These are phyloP conservation scores for Rubia tinctorum DNA, from an alignment of 305 asterid genomes.

Conservation along the genomic window DNA sequence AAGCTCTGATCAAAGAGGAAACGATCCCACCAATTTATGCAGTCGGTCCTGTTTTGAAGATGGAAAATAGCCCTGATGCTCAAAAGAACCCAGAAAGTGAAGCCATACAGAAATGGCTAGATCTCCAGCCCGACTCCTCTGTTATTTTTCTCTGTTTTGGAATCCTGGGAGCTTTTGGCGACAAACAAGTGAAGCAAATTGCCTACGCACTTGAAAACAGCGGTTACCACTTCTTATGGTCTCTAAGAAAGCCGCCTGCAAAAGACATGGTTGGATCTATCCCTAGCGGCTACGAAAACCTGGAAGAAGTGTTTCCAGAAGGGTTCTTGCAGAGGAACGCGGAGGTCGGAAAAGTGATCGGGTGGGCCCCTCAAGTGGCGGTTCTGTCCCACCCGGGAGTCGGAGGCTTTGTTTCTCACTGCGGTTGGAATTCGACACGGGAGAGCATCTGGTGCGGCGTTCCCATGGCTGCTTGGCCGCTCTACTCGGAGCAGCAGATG, in stretches of 20 bases:
- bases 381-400: neutral
- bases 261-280: neutral
- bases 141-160: neutral
- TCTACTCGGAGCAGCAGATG: neutral
- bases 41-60: too few species aligned
- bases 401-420: conserved; percentile 2
- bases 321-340: neutral
- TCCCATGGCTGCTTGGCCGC: neutral
- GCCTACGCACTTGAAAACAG: neutral
- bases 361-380: neutral
- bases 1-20: too few species aligned
- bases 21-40: too few species aligned
- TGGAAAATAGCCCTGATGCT: too few species aligned
- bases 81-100: neutral
- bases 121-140: neutral
- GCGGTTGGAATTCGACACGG: neutral
- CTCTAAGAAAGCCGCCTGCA: neutral
- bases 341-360: neutral
- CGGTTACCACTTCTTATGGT: neutral
- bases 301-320: neutral
- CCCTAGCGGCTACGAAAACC: neutral
- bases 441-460: conserved; percentile 3
- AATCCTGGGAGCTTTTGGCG: neutral
- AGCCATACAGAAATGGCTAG: neutral
- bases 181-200: neutral